Conservation (phyloP, 805 yeast species). For the Starmerella scarabaei region DNA sequence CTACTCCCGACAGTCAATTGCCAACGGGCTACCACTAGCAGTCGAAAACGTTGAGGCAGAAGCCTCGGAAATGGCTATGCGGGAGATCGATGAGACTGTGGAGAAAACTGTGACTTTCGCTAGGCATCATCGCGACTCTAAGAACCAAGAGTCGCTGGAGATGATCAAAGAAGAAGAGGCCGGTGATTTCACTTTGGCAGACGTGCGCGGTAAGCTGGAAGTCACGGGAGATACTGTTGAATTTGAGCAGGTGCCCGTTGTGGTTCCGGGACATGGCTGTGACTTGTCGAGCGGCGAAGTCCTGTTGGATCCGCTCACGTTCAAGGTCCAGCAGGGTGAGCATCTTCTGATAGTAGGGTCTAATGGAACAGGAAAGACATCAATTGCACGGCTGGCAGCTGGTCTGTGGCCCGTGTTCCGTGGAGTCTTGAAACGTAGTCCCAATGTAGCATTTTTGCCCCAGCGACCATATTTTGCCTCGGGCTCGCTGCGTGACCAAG, state of each 20-base stretch:
- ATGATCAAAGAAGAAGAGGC: slow-evolving; percentile 6
- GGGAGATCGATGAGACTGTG: neutral
- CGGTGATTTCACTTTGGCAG: slow-evolving; percentile 30
- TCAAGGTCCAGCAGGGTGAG: slow-evolving; percentile 49
- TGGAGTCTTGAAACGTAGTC: slow-evolving; percentile 71
- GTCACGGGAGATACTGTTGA: slow-evolving; percentile 64
- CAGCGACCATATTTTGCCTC: slow-evolving; percentile 70
- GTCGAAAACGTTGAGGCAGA: neutral
- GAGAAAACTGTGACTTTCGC: neutral
- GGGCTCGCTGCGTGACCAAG: slow-evolving; percentile 82
- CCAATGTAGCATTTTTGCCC: slow-evolving; percentile 55
- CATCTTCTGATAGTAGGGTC: slow-evolving; percentile 72
- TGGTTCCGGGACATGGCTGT: slow-evolving; percentile 44
- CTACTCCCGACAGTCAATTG: slow-evolving; percentile 15
- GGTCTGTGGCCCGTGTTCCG: slow-evolving; percentile 84
- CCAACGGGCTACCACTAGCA: too few relatives aligned
- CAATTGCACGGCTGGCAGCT: slow-evolving; percentile 69
- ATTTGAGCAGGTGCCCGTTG: slow-evolving; percentile 68
- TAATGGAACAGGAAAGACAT: slow-evolving; percentile 82
- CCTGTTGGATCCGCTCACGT: slow-evolving; percentile 47
- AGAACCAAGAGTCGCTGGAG: neutral
- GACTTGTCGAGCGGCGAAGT: slow-evolving; percentile 35
- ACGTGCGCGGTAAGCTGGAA: slow-evolving; percentile 71
- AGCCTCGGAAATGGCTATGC: neutral
- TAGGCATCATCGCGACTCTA: neutral